phyloP scores from a whole-genome alignment of 139 green algal species.

The Chlamydomonas eustigma region DNA sequence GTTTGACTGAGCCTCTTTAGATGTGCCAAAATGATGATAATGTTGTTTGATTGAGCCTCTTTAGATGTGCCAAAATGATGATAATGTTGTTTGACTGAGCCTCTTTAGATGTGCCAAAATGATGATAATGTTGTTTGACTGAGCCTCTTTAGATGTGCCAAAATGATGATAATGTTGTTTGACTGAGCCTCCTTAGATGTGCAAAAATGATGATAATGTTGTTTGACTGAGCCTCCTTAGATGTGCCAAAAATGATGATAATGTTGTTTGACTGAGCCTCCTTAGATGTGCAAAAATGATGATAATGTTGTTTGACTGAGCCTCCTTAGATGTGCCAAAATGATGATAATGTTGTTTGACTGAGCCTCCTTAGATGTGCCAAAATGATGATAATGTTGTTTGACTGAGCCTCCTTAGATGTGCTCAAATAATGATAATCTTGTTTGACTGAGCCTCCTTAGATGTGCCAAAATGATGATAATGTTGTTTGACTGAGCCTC shows the following conservation, averaged over 20 bases:
- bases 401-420: background rate
- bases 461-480: background rate
- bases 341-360: background rate
- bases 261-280: too few species aligned
- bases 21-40: background rate
- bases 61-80: background rate
- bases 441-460: too few species aligned
- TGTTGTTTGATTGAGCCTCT: background rate
- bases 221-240: background rate
- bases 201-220: background rate
- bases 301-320: background rate
- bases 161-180: background rate
- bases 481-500: background rate
- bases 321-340: background rate
- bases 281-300: too few species aligned
- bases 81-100: background rate
- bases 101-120: background rate
- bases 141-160: background rate
- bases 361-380: too few species aligned
- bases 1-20: too few species aligned
- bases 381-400: background rate
- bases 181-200: background rate
- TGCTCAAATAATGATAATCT: background rate
- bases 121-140: background rate
- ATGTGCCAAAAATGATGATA: background rate